Evolutionary conservation across 2,329 filamentous ascomycete species (phyloP).

Genomic region (Penicillium hesseltinei): DNA sequence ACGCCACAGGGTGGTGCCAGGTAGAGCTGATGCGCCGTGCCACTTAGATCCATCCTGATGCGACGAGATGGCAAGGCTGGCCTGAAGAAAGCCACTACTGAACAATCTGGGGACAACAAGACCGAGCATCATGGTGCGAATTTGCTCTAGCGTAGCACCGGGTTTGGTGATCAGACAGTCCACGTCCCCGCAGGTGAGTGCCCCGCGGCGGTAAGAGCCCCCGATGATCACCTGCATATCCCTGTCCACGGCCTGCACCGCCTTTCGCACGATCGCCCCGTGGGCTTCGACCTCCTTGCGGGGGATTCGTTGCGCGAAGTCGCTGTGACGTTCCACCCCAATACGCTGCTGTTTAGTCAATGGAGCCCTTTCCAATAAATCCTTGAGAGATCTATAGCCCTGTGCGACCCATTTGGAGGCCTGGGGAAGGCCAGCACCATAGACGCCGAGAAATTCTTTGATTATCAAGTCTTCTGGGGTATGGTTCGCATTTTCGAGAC

Average conservation of each 20-base stretch:
- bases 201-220: constrained; percentile 82
- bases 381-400: constrained; percentile 71
- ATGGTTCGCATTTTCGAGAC: constrained; percentile 67
- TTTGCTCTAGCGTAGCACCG: constrained; percentile 55
- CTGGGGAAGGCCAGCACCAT: constrained; percentile 69
- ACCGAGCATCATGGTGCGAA: constrained; percentile 62
- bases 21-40: constrained; percentile 80
- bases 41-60: constrained; percentile 69
- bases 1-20: constrained; percentile 63
- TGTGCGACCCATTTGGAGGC: constrained; percentile 74
- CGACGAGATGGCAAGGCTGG: constrained; percentile 61
- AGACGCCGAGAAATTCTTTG: constrained; percentile 71
- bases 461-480: constrained; percentile 67
- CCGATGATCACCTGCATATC: constrained; percentile 69
- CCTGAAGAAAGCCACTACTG: constrained; percentile 64
- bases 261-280: constrained; percentile 60
- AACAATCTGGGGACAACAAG: constrained; percentile 63
- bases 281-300: constrained; percentile 71
- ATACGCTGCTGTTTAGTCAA: constrained; percentile 69
- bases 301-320: constrained; percentile 76
- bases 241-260: constrained; percentile 60
- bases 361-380: constrained; percentile 61
- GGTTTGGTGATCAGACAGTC: constrained; percentile 78
- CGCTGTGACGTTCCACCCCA: constrained; percentile 75
- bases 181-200: constrained; percentile 72